Conservation (phyloP, 148 eudicot genomes). For the Linanthus parryae region DNA sequence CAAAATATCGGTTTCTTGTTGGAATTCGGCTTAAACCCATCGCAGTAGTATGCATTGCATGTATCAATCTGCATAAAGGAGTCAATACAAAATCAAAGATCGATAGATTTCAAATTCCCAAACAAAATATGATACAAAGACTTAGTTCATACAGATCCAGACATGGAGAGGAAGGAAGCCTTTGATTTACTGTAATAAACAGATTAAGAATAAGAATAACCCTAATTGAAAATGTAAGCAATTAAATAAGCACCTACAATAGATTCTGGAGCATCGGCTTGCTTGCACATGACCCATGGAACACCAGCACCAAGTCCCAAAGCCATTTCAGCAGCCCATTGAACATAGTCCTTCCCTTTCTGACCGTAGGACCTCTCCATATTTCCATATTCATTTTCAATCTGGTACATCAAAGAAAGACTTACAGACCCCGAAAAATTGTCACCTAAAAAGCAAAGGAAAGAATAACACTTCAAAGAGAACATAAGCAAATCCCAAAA, state of each 20-base stretch:
- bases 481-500: no score
- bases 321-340: slow-evolving; percentile 97
- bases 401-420: slow-evolving; percentile 38
- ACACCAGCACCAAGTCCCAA: slow-evolving; percentile 87
- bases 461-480: no score
- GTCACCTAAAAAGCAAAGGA: no score
- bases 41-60: slow-evolving; percentile 96
- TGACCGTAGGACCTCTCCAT: slow-evolving; percentile 59
- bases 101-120: not conserved
- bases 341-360: slow-evolving; percentile 63
- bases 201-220: not conserved
- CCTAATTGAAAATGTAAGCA: not conserved
- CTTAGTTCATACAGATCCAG: no score
- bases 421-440: no score
- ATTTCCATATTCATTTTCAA: slow-evolving; percentile 95
- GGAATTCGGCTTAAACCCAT: slow-evolving; percentile 83
- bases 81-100: slow-evolving; percentile 3
- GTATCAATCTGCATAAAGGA: slow-evolving; percentile 62
- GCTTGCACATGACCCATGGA: slow-evolving; percentile 99
- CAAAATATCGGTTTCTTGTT: slow-evolving; percentile 74
- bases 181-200: not conserved
- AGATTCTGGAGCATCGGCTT: slow-evolving; percentile 84
- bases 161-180: no score
- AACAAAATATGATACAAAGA: not conserved
- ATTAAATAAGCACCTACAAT: slow-evolving; percentile 49